Base-by-base conservation (phyloP, 345 rosid species). In the Acer campestre region DNA sequence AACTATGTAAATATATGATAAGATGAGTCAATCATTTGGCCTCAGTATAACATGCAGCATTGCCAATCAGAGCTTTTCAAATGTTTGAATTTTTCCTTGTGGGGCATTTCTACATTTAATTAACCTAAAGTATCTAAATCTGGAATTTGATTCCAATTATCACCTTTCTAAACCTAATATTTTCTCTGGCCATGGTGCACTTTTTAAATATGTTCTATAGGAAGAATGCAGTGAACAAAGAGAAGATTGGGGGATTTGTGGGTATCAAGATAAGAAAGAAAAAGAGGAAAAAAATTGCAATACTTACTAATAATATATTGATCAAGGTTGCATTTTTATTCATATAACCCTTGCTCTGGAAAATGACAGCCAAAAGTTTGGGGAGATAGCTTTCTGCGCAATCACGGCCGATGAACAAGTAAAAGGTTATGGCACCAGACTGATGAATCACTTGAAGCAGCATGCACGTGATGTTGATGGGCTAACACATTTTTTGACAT, bases 331-430 rank as follows among this genome's bases (percentile, higher is more conserved):
- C 35, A 6, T 31, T 70, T 42, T 40, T 5, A 69, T 73, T 67
- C 53, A 40, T 73, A 25, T 69, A 25, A 29, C 67, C 42, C 27
- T 77, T 13, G 82, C 70, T 49, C 72, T 83, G 67, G 77, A 44
- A 51, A 70, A 74, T 35, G 46, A 17, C 86, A 97, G 99, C 84
- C 99, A 97, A 82, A 97, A 79, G 89, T 97, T 97, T 82, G 99
- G 98, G 75, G 99, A 97, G 86, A 97, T 97, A 83, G 99, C 99
- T 71, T 97, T 97, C 85, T 97, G 98, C 86, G 99, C 99, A 79
- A 97, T 97, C 81, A 94, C 98, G 22, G 95, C 99, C 35, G 99
- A 97, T 87, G 99, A 97, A 85, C 99, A 97, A 94, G 99, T 97
- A 22, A 97, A 94, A 88, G 99, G 99, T 78, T 97, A 94, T 79